Conservation (phyloP, 1,284 basidiomycete genomes). For the Ceratobasidium sp. region DNA sequence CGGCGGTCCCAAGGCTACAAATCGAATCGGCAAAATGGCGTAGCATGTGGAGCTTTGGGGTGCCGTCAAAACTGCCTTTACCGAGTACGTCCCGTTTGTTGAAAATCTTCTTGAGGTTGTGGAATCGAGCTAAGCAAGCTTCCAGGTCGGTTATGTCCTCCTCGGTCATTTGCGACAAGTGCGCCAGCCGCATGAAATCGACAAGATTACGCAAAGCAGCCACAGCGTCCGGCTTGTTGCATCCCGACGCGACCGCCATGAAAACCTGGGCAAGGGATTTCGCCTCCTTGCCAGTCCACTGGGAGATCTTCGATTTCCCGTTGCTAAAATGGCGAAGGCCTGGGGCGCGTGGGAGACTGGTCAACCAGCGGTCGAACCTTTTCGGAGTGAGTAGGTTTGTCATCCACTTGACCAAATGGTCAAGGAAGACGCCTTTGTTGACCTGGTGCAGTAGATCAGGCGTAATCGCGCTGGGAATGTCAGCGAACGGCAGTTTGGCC, state of each 20-base stretch:
- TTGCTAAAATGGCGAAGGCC: conserved; percentile 1
- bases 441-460: conserved; percentile 48
- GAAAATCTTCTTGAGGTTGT: conserved; percentile 40
- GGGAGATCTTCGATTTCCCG: conserved; percentile 21
- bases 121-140: conserved; percentile 34
- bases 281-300: too few species aligned
- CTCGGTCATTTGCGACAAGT: conserved; percentile 2
- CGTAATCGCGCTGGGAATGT: too few species aligned
- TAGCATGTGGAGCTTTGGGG: conserved; percentile 32
- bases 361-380: too few species aligned
- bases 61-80: too few species aligned
- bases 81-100: background rate
- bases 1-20: background rate
- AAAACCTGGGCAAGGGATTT: too few species aligned
- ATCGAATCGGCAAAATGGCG: background rate
- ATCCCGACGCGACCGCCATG: too few species aligned
- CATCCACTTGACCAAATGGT: conserved; percentile 37
- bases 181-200: conserved; percentile 48
- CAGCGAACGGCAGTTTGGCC: background rate
- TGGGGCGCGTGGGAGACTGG: too few species aligned
- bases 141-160: conserved; percentile 34
- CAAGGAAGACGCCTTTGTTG: conserved; percentile 49
- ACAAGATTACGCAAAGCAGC: too few species aligned
- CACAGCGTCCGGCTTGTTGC: too few species aligned
- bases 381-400: too few species aligned